Evolutionary conservation across 2,329 filamentous ascomycete species (phyloP).

Genomic region (Aspergillus udagawae): DNA sequence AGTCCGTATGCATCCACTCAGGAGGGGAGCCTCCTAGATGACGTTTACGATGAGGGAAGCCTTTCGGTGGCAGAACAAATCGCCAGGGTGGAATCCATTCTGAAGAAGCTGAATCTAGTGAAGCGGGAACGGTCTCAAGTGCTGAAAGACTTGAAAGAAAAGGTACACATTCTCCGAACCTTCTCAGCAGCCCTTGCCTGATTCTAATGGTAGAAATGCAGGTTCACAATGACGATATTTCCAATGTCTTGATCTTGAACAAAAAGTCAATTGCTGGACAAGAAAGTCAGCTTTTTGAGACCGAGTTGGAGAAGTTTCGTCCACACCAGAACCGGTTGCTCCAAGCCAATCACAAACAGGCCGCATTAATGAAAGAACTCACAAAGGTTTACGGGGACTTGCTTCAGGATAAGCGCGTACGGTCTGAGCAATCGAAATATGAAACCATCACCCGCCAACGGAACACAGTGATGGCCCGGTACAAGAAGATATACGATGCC

Average conservation of each 20-base stretch:
- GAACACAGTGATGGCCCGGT: slow-evolving; percentile 74
- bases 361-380: slow-evolving; percentile 89
- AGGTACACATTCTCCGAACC: slow-evolving; percentile 55
- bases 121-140: slow-evolving; percentile 90
- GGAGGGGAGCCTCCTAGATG: slow-evolving; percentile 81
- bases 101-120: slow-evolving; percentile 86
- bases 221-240: slow-evolving; percentile 96
- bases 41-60: slow-evolving; percentile 78
- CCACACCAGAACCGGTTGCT: slow-evolving; percentile 87
- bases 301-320: slow-evolving; percentile 95
- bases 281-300: slow-evolving; percentile 87
- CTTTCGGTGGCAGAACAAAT: slow-evolving; percentile 87
- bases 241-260: slow-evolving; percentile 93
- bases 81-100: slow-evolving; percentile 76
- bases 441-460: slow-evolving; percentile 81
- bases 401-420: slow-evolving; percentile 88
- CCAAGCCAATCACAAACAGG: slow-evolving; percentile 93
- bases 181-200: not conserved
- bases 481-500: slow-evolving; percentile 87
- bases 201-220: slow-evolving; percentile 34
- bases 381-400: slow-evolving; percentile 82
- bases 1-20: slow-evolving; percentile 55
- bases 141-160: slow-evolving; percentile 94
- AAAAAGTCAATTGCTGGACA: slow-evolving; percentile 94
- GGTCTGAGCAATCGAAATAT: slow-evolving; percentile 92